Conservation (phyloP, 1,284 basidiomycete species). For the Thelephora terrestris region DNA sequence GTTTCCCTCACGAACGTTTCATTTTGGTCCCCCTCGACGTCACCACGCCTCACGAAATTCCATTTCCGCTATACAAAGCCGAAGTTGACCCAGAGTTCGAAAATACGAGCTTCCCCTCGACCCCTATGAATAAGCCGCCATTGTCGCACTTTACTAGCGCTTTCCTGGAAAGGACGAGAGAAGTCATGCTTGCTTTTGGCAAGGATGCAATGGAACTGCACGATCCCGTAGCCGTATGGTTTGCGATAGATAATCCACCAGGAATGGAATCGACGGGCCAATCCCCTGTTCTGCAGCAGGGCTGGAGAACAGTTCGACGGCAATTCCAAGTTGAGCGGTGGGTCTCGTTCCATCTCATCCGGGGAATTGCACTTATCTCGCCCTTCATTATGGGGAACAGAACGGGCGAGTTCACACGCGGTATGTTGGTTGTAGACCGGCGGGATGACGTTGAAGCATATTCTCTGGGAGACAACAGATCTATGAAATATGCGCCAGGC, state of each 20-base stretch:
- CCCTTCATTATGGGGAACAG: constrained; percentile 16
- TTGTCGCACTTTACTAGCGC: constrained; percentile 70
- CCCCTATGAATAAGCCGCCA: constrained; percentile 35
- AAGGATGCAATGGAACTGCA: constrained; percentile 82
- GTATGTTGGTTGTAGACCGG: constrained; percentile 68
- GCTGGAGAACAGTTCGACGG: constrained; percentile 46
- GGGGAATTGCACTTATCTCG: not conserved
- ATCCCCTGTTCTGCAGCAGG: constrained; percentile 25
- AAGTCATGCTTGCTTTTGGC: constrained; percentile 61
- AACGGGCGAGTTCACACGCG: constrained; percentile 49
- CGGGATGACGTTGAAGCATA: constrained; percentile 50
- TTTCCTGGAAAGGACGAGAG: constrained; percentile 66
- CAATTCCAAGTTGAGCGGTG: constrained; percentile 64
- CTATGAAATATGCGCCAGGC: constrained; percentile 46
- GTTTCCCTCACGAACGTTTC: constrained; percentile 55
- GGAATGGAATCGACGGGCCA: constrained; percentile 14
- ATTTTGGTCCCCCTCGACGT: constrained; percentile 73
- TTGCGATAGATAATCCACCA: constrained; percentile 59
- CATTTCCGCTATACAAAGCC: constrained; percentile 53
- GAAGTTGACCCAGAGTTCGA: constrained; percentile 47
- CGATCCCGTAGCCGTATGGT: constrained; percentile 78
- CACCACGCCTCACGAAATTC: constrained; percentile 69
- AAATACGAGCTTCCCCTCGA: constrained; percentile 35
- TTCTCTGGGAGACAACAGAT: constrained; percentile 51
- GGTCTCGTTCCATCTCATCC: constrained; percentile 6